phyloP scores from a whole-genome alignment of 352 stramenopile species.

The Globisporangium nagaii region DNA sequence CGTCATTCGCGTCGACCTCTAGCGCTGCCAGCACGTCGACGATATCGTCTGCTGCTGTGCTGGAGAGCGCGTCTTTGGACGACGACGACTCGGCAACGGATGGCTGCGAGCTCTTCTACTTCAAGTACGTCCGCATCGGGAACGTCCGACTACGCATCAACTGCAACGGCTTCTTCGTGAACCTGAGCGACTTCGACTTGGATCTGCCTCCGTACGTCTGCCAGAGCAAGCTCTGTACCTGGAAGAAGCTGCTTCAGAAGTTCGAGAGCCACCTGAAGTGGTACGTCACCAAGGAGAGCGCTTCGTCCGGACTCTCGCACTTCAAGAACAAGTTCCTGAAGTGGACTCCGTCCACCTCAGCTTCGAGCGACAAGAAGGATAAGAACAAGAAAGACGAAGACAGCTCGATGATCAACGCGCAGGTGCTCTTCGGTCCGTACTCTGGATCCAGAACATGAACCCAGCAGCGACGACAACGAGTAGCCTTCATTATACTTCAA shows the following conservation, averaged over 20 bases:
- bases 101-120: slow-evolving; percentile 76
- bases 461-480: too few relatives aligned
- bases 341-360: slow-evolving; percentile 51
- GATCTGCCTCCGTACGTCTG: slow-evolving; percentile 74
- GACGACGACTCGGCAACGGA: slow-evolving; percentile 50
- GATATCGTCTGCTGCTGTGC: slow-evolving; percentile 13
- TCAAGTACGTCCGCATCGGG: slow-evolving; percentile 80
- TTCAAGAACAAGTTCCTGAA: slow-evolving; percentile 86
- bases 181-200: slow-evolving; percentile 75
- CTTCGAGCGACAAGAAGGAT: slow-evolving; percentile 49
- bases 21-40: background rate
- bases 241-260: slow-evolving; percentile 75
- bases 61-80: slow-evolving; percentile 19
- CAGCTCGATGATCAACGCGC: slow-evolving; percentile 46
- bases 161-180: slow-evolving; percentile 85
- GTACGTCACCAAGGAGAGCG: slow-evolving; percentile 78
- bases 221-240: slow-evolving; percentile 77
- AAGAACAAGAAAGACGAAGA: slow-evolving; percentile 65
- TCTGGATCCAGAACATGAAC: slow-evolving; percentile 30
- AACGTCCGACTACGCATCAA: slow-evolving; percentile 78
- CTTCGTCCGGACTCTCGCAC: slow-evolving; percentile 74
- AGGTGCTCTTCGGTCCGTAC: slow-evolving; percentile 78
- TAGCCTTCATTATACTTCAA: too few relatives aligned
- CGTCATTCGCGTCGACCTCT: background rate
- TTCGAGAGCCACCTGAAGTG: slow-evolving; percentile 83